Conservation (phyloP, 78 protist species). For the Dictyostelium brefeldianum region DNA sequence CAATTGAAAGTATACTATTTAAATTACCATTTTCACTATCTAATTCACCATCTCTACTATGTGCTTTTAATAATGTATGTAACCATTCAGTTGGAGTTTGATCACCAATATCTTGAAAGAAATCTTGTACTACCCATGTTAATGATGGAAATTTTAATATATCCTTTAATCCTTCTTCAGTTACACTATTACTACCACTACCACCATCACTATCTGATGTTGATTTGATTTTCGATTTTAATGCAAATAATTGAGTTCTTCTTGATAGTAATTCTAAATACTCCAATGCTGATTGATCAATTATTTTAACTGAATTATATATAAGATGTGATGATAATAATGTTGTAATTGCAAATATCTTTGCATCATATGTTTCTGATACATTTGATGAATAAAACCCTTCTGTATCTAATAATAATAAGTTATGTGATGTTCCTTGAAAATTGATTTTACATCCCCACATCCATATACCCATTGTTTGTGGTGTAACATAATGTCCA, state of each 20-base stretch:
- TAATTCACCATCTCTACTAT: slow-evolving; percentile 34
- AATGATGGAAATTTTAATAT: slow-evolving; percentile 39
- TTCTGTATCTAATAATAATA: slow-evolving; percentile 58
- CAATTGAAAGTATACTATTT: slow-evolving; percentile 22
- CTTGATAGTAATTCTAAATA: slow-evolving; percentile 66
- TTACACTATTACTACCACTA: background rate
- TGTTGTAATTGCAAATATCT: slow-evolving; percentile 74
- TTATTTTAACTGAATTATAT: slow-evolving; percentile 72
- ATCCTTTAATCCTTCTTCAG: background rate
- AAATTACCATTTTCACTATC: no score
- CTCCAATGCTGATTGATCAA: slow-evolving; percentile 74
- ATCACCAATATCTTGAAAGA: slow-evolving; percentile 75
- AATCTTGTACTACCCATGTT: slow-evolving; percentile 80
- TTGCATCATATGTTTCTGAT: slow-evolving; percentile 64
- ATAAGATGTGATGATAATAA: slow-evolving; percentile 44
- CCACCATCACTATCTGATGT: background rate
- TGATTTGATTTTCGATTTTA: slow-evolving; percentile 58
- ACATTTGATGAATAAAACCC: slow-evolving; percentile 69
- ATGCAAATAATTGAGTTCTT: slow-evolving; percentile 76
- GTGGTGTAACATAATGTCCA: slow-evolving; percentile 57
- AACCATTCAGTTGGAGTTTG: slow-evolving; percentile 71
- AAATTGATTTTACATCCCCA: slow-evolving; percentile 19
- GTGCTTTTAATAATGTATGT: slow-evolving; percentile 23
- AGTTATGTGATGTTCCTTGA: background rate
- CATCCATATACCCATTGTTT: slow-evolving; percentile 70